Evolutionary conservation across 2,329 filamentous ascomycete genomes (phyloP), one percentile per base, ranked within the genome.

Genomic region (Aspergillus fischeri): DNA sequence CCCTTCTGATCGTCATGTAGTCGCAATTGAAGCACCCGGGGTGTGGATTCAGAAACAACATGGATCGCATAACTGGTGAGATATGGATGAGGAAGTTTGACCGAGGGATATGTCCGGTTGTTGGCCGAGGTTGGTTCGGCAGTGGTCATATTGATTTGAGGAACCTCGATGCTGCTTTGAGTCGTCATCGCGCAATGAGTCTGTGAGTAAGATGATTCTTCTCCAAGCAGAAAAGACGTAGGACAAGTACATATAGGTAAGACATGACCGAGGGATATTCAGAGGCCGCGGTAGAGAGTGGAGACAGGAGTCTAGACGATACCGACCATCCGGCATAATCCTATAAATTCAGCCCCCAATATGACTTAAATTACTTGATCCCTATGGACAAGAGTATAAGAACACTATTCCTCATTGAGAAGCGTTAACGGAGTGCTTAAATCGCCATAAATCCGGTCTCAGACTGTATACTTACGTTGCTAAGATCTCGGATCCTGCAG

Each of bases 11-110:
- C 71, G 29, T 69, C 62, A 38, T 77, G 71, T 1, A 77, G 57
- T n/a, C 54, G 64, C 59, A 79, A 64, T 48, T 64, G 65, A 20
- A 68, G 64, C 45, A 64, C 67, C 14, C 63, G 57, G 6, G 70
- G 68, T 14, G 61, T 63, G 17, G 68, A 66, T 10, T 68, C 63
- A 9, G 62, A 60, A 41, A 71, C 59, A 1, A 64, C 57, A 38
- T 66, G 64, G 45, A 79, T 75, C 28, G 67, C 69, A 61, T 78
- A 80, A 56, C 73, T 65, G 2, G 77, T 79, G 42, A 80, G 69
- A 51, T 75, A 80, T 4, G 78, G 78, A 54, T 80, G 76, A 20
- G 78, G 78, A 28, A 80, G 73, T 61, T 78, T 79, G 25, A 80
- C 73, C 56, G 65, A 66, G 29, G 76, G 73, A 54, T 73, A 76